These are phyloP conservation scores for Alternaria metachromatica DNA, from an alignment of 2,329 filamentous ascomycete species.

Conservation along the genomic window DNA sequence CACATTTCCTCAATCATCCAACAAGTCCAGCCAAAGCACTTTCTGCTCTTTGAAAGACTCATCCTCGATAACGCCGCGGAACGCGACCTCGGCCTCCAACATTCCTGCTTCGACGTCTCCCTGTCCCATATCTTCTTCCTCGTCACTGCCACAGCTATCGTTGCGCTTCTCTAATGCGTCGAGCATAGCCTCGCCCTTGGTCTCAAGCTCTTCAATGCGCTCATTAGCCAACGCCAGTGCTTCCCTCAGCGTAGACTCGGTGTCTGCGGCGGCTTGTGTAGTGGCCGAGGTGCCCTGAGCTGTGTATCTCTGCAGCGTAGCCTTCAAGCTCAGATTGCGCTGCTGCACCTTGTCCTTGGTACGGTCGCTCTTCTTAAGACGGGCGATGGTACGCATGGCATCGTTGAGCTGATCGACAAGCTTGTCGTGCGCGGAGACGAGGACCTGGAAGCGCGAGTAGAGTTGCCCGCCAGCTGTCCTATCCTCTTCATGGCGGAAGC, in stretches of 20 bases:
- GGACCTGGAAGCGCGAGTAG: background rate
- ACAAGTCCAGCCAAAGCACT: conserved; percentile 10
- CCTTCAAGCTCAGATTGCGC: conserved; percentile 23
- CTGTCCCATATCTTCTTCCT: conserved; percentile 5
- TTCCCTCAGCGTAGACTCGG: conserved; percentile 13
- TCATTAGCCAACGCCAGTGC: conserved; percentile 18
- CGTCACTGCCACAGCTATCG: conserved; percentile 1
- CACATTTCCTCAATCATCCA: conserved; percentile 7
- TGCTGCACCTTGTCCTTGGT: conserved; percentile 24
- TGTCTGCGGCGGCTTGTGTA: background rate
- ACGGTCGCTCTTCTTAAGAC: conserved; percentile 23
- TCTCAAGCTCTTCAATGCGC: conserved; percentile 25
- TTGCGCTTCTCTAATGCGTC: conserved; percentile 12
- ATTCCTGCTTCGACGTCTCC: conserved; percentile 4
- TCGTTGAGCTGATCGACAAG: conserved; percentile 13
- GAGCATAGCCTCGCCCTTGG: conserved; percentile 13
- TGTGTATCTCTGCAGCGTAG: conserved; percentile 1
- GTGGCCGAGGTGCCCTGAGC: background rate
- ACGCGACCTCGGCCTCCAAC: conserved; percentile 10
- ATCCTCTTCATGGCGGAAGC: conserved; percentile 2
- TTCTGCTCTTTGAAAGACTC: conserved; percentile 22
- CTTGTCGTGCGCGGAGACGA: conserved; percentile 9
- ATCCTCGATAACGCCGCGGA: conserved; percentile 22
- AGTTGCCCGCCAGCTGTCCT: background rate
- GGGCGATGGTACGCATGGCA: background rate